Evolutionary conservation across 108 stramenopile genomes (phyloP).

Genomic region (Nitzschia sp.): DNA sequence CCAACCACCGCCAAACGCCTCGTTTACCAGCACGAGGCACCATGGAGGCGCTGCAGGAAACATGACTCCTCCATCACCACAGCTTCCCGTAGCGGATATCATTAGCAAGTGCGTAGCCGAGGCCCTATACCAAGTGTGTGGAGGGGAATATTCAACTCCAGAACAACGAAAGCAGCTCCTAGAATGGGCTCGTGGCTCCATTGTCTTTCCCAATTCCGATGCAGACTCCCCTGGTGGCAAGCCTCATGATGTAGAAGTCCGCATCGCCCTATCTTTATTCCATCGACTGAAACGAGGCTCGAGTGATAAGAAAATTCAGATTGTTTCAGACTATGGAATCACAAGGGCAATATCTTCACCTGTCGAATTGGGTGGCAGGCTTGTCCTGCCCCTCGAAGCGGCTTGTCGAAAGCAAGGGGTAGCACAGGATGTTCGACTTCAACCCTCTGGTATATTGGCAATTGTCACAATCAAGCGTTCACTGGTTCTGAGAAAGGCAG

Average conservation of each 20-base stretch:
- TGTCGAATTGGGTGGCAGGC: constrained; percentile 44
- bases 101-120: constrained; percentile 12
- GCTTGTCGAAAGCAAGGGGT: constrained; percentile 21
- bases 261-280: constrained; percentile 54
- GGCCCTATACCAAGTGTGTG: constrained; percentile 14
- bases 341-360: constrained; percentile 44
- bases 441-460: constrained; percentile 66
- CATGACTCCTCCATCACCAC: no score
- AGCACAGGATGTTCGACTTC: constrained; percentile 52
- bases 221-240: constrained; percentile 26
- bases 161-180: constrained; percentile 14
- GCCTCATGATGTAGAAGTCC: constrained; percentile 71
- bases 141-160: constrained; percentile 9
- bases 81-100: background rate
- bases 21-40: no score
- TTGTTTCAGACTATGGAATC: constrained; percentile 68
- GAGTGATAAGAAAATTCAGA: background rate
- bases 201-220: constrained; percentile 47
- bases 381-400: constrained; percentile 32
- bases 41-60: no score
- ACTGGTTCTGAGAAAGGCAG: constrained; percentile 35
- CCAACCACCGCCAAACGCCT: no score
- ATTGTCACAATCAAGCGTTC: constrained; percentile 53
- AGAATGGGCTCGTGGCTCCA: constrained; percentile 27
- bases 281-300: constrained; percentile 42